These are phyloP conservation scores for Neurospora sp. DNA, from an alignment of 495 filamentous ascomycete genomes.

Conservation along the genomic window DNA sequence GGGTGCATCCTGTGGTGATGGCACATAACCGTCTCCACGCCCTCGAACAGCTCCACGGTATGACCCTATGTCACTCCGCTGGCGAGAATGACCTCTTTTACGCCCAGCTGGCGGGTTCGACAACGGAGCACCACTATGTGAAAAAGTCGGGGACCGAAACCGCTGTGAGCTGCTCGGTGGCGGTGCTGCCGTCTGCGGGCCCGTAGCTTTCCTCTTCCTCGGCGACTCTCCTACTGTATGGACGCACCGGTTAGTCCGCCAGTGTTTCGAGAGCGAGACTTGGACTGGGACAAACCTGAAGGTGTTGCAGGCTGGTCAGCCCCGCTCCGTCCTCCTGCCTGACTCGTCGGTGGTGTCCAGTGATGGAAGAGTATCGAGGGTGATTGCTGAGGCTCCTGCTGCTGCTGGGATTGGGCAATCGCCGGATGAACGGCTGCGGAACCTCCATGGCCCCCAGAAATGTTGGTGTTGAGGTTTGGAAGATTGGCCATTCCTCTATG, in stretches of 20 bases:
- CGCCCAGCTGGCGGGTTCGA: conserved; percentile 48
- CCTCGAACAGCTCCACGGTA: conserved; percentile 32
- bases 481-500: conserved; percentile 13
- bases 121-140: conserved; percentile 41
- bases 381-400: conserved; percentile 37
- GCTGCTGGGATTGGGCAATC: conserved; percentile 24
- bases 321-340: conserved; percentile 38
- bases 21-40: conserved; percentile 25
- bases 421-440: conserved; percentile 19
- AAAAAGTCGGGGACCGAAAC: conserved; percentile 46
- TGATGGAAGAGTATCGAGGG: conserved; percentile 83
- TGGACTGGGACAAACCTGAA: conserved; percentile 55
- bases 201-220: conserved; percentile 63
- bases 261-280: conserved; percentile 39
- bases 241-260: conserved; percentile 40
- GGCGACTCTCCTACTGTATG: conserved; percentile 50
- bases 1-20: conserved; percentile 28
- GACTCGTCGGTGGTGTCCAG: conserved; percentile 69
- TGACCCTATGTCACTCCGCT: conserved; percentile 55
- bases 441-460: conserved; percentile 15
- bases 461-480: conserved; percentile 25
- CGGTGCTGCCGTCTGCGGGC: conserved; percentile 47
- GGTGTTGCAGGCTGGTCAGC: conserved; percentile 53
- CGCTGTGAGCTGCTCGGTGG: conserved; percentile 42
- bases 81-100: conserved; percentile 55